Percentiles rank a stretch among this genome's conserved stretches.
phyloP scores from a whole-genome alignment of 2,329 filamentous ascomycete species.

The Davidsoniella eucalypti region DNA sequence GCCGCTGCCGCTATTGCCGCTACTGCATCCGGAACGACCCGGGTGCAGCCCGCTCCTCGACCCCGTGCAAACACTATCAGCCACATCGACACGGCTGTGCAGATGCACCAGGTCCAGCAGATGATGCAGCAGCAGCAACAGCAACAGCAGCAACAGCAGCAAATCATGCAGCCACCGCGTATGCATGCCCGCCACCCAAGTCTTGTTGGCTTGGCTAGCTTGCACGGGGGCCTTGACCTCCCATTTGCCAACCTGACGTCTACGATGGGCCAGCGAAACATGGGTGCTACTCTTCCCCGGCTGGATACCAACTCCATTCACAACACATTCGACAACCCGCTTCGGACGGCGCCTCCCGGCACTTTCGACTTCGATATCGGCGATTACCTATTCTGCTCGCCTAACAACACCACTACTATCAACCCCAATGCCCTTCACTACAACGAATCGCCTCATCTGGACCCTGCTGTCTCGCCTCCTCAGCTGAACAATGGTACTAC shows the following conservation, averaged over 20 bases:
- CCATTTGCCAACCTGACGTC: slow-evolving; percentile 59
- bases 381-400: slow-evolving; percentile 45
- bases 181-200: slow-evolving; percentile 53
- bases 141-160: slow-evolving; percentile 45
- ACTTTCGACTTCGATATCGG: slow-evolving; percentile 60
- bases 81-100: slow-evolving; percentile 58
- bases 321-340: slow-evolving; percentile 28
- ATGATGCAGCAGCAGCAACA: slow-evolving; percentile 28
- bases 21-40: neutral
- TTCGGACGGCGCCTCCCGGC: slow-evolving; percentile 56
- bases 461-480: slow-evolving; percentile 37
- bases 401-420: slow-evolving; percentile 30
- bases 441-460: slow-evolving; percentile 57
- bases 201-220: slow-evolving; percentile 48
- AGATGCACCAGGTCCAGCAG: slow-evolving; percentile 56
- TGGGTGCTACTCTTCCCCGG: slow-evolving; percentile 56
- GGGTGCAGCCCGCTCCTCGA: slow-evolving; percentile 23
- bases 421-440: slow-evolving; percentile 69
- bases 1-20: slow-evolving; percentile 40
- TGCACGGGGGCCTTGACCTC: slow-evolving; percentile 34
- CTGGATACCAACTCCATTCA: slow-evolving; percentile 53
- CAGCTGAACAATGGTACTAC: slow-evolving; percentile 60
- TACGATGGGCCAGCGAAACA: slow-evolving; percentile 47
- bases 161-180: slow-evolving; percentile 21
- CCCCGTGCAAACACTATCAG: slow-evolving; percentile 93